Base-by-base conservation (phyloP, 768 basidiomycete species). In the Pulveroboletus sp. region DNA sequence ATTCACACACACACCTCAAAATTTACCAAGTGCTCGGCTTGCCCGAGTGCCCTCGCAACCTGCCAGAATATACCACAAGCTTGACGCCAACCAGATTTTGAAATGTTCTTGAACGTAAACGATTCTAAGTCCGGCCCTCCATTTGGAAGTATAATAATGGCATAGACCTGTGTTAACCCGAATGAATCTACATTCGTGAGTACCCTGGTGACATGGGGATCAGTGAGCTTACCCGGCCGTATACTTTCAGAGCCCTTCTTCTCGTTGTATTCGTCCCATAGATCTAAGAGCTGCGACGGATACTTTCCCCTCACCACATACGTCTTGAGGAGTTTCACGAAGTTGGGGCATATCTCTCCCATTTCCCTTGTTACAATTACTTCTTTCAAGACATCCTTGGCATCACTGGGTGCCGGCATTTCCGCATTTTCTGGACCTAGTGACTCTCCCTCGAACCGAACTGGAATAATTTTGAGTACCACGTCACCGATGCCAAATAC, bases 61-160 rank as follows among this genome's bases (percentile, higher is more conserved):
- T 96, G 94, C 88, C 89, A 93, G 67, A 97, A 92, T 22, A 98
- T 68, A 49, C 85, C 86, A 56, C 82, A 85, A 7, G 94, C 93
- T 67, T 97, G 87, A 22, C 76, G 74, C 95, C 95, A 98, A 77
- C 68, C 87, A 19, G 61, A 70, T 67, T 81, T 86, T 24, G 69
- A 64, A 5, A 77, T 59, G 34, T 74, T 72, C 41, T 59, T 69
- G 65, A 97, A 93, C 14, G 73, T 74, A 68, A 86, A 94, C 6
- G 85, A 77, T 65, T 99, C 96, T 27, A 99, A 75, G 66, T 98
- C 96, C 3, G 81, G 79, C 0, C 96, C 96, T 19, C 87, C 92
- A 61, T 98, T 89, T 1, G 88, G 85, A 42, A 98, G 76, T 16
- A 96, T 83, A 49, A 99, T 86, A 58, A 99, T 84, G 3, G 85